Evolutionary conservation across 2,329 filamentous ascomycete species (phyloP), one percentile per base, ranked within the genome.

Genomic region (Alternaria burnsii): DNA sequence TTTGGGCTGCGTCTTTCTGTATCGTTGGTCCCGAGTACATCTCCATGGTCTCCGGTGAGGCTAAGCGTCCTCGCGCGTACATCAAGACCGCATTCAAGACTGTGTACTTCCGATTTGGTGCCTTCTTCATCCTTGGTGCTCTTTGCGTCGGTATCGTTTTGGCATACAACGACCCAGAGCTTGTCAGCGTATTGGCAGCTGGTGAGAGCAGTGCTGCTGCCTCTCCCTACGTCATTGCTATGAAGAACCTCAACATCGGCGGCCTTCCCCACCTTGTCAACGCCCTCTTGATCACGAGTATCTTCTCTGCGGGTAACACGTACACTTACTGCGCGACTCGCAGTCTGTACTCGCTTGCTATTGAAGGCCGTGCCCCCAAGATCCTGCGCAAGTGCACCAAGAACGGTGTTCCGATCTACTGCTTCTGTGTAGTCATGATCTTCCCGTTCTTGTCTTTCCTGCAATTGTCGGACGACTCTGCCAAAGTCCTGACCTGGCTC

Each of bases 371-470:
- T 42, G 85, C 85, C 0, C 85, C 85, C 0, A 79, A 77, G 46
- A 72, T 89, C 71, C 81, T 91, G 22, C 82, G 82, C 63, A 84
- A 86, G 73, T 87, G 84, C 71, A 90, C 85, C 10, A 83, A 81
- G 65, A 83, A 84, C 11, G 89, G 89, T 71, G 87, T 95, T 0
- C 92, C 92, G 0, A 84, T 93, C 63, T 92, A 91, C 78, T 91
- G 89, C 71, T 91, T 94, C 40, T 65, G 77, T 1, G 76, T 89
- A 28, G 89, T 91, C 0, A 83, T 93, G 47, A 75, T 86, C 4
- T 88, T 95, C 68, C 86, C 89, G 1, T 82, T 93, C 7, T 80
- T 96, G 11, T 87, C 89, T 3, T 95, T 93, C 78, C 80, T 94
- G 48, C 89, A 93, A 76, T 84, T 94, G 18, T 89, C 87, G 8